Conservation (phyloP, 1,139 yeast genomes). For the Candida sp. region DNA sequence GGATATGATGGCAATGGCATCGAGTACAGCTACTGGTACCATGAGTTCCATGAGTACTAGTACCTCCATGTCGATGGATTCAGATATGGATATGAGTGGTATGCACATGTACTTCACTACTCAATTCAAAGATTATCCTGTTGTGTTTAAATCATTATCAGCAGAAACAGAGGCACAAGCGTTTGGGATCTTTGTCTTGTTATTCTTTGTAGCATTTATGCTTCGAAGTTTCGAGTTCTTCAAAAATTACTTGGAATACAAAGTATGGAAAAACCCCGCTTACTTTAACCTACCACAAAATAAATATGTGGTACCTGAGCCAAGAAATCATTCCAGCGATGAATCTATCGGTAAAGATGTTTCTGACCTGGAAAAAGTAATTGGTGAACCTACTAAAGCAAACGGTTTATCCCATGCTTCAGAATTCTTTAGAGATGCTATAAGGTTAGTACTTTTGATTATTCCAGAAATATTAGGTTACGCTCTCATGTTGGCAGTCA, state of each 20-base stretch:
- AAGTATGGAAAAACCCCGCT: slow-evolving; percentile 50
- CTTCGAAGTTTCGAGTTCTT: slow-evolving; percentile 58
- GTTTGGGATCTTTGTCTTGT: slow-evolving; percentile 65
- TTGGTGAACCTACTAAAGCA: background rate
- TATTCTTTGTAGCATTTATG: slow-evolving; percentile 55
- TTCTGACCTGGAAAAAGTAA: background rate
- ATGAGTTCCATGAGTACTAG: slow-evolving; percentile 7
- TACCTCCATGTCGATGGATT: slow-evolving; percentile 15
- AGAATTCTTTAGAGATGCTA: slow-evolving; percentile 45
- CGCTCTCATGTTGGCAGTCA: slow-evolving; percentile 73
- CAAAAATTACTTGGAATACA: slow-evolving; percentile 62
- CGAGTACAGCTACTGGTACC: slow-evolving; percentile 13
- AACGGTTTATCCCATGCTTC: slow-evolving; percentile 16
- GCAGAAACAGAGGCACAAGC: slow-evolving; percentile 60
- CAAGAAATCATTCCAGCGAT: background rate
- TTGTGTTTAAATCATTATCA: slow-evolving; percentile 49
- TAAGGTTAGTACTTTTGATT: slow-evolving; percentile 54
- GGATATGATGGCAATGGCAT: slow-evolving; percentile 10
- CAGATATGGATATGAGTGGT: slow-evolving; percentile 17
- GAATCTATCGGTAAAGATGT: background rate
- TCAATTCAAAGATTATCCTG: slow-evolving; percentile 52
- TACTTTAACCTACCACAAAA: slow-evolving; percentile 14
- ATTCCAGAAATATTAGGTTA: slow-evolving; percentile 64
- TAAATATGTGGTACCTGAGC: background rate
- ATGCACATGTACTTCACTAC: slow-evolving; percentile 63